Evolutionary conservation across 2,329 filamentous ascomycete species (phyloP), one percentile per base, ranked within the genome.

Genomic region (Tolypocladium tropicale): DNA sequence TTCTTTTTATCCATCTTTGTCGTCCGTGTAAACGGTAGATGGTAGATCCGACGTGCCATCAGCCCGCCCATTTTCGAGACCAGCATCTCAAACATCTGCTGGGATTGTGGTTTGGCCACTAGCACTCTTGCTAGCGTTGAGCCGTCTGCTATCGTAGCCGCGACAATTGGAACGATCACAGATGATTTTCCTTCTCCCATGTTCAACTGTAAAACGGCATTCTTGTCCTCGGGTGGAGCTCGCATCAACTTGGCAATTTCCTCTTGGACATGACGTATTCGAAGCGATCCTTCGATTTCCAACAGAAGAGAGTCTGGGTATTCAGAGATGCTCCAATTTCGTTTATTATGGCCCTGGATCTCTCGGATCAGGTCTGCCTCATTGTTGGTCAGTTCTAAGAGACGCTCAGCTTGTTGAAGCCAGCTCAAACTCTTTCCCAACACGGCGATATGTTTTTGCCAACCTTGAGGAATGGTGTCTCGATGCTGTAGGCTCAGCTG

Each of bases 121-220:
- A 88, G 64, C 0, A 87, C 75, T 3, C 83, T 70, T 0, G 79
- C 76, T 0, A 88, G 68, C 6, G 65, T 72, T 0, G 65, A 60
- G 0, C 71, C 70, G 52, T 85, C 70, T 0, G 81, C 80, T 0
- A 86, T 62, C 0, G 72, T 67, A 0, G 78, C 69, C 0, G 79
- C 80, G 0, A 84, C 77, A 43, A 86, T 82, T 0, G 85, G 84
- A 0, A 85, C 74, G 52, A 90, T 88, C 3, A 87, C 79, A 0
- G 83, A 85, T 0, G 81, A 82, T 59, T 88, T 88, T 0, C 84
- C 85, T 62, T 85, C 77, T 0, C 85, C 85, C 84, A 88, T 89
- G 61, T 86, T 86, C 9, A 88, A 66, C 61, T 87, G 83, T 70
- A 86, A 76, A 1, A 84, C 76, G 0, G 74, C 65, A 59, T 83